Conservation (phyloP, 345 rosid genomes). For the Isatis tinctoria region DNA sequence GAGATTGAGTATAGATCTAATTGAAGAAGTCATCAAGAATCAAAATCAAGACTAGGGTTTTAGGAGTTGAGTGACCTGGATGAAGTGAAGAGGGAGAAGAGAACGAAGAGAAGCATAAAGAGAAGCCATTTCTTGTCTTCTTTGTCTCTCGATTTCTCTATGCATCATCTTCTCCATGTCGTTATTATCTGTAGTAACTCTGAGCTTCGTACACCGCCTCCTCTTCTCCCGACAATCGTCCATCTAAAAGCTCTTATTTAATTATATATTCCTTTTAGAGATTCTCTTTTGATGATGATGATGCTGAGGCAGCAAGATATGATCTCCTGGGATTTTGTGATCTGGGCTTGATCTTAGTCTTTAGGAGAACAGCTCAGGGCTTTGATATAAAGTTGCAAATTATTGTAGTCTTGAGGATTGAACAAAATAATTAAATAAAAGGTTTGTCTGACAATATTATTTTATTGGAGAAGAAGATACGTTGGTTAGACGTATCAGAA, state of each 20-base stretch:
- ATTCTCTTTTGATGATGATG: conserved; percentile 7
- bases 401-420: conserved; percentile 20
- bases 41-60: conserved; percentile 20
- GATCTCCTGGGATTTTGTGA: conserved; percentile 46
- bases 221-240: conserved; percentile 23
- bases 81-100: conserved; percentile 65
- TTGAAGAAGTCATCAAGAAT: background rate
- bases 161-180: conserved; percentile 58
- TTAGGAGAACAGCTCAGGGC: conserved; percentile 59
- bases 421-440: conserved; percentile 3
- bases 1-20: conserved; percentile 4
- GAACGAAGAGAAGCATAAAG: conserved; percentile 55
- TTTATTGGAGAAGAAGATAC: conserved; percentile 36
- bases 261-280: background rate
- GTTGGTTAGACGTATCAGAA: conserved; percentile 30
- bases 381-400: conserved; percentile 67
- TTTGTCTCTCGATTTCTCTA: conserved; percentile 59
- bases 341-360: conserved; percentile 26
- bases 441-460: background rate
- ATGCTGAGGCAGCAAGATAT: conserved; percentile 27
- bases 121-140: conserved; percentile 77
- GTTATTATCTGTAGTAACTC: background rate
- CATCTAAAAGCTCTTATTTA: conserved; percentile 14
- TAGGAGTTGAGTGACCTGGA: conserved; percentile 46
- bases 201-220: conserved; percentile 19